Evolutionary conservation across 2,329 filamentous ascomycete species (phyloP).

Genomic region (Paracoccidioides brasiliensis): DNA sequence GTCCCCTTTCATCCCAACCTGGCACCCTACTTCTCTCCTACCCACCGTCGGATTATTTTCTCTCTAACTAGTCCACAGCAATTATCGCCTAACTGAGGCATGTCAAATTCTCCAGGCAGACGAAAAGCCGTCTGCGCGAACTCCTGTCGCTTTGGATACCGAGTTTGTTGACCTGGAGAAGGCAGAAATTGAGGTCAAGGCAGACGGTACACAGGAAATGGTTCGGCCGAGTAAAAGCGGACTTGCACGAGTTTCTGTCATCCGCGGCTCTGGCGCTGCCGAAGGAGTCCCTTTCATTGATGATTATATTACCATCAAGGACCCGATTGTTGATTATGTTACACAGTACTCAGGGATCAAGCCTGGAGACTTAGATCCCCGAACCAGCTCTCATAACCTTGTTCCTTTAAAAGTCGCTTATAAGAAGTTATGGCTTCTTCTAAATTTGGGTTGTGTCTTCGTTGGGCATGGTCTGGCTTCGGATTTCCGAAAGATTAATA

Average conservation of each 20-base stretch:
- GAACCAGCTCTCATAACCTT: conserved; percentile 66
- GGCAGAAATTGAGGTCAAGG: conserved; percentile 91
- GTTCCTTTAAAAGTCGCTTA: conserved; percentile 83
- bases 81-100: conserved; percentile 26
- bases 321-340: conserved; percentile 87
- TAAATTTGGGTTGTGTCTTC: conserved; percentile 89
- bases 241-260: conserved; percentile 81
- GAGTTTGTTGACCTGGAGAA: conserved; percentile 91
- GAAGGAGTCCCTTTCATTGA: conserved; percentile 88
- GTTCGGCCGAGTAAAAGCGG: conserved; percentile 84
- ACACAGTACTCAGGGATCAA: conserved; percentile 90
- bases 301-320: conserved; percentile 86
- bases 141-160: conserved; percentile 79
- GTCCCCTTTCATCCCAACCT: not conserved
- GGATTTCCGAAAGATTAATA: conserved; percentile 97
- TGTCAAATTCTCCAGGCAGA: conserved; percentile 29
- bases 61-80: conserved; percentile 13
- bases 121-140: conserved; percentile 58
- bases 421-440: conserved; percentile 93
- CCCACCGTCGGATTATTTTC: not conserved
- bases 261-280: conserved; percentile 61
- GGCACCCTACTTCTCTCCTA: too few relatives aligned
- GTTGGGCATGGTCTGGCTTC: conserved; percentile 86
- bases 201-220: conserved; percentile 81
- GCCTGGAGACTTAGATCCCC: conserved; percentile 67